A percentile compares a stretch with the other conserved stretches of the same genome.
phyloP scores from a whole-genome alignment of 176 grass and related monocot genomes.

The Aegilops longissima region DNA sequence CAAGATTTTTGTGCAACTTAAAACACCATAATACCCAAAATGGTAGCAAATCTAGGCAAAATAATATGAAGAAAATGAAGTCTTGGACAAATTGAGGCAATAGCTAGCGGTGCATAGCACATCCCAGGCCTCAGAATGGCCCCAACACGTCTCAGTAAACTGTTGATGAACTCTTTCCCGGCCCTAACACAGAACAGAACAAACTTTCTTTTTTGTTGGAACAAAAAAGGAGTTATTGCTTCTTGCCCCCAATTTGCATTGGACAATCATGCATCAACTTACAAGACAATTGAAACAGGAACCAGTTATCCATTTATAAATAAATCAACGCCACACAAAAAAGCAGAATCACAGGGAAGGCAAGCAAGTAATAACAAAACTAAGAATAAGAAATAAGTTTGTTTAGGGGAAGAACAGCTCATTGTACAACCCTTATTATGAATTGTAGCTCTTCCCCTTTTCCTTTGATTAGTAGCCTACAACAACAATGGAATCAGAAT shows the following conservation, averaged over 20 bases:
- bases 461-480: conserved; percentile 29
- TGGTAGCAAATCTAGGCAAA: background rate
- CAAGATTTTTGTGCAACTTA: background rate
- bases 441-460: conserved; percentile 13
- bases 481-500: conserved; percentile 41
- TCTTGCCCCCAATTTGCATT: background rate
- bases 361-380: background rate
- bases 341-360: background rate
- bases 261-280: conserved; percentile 20
- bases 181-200: conserved; percentile 17
- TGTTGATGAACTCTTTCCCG: conserved; percentile 24
- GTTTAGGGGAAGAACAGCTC: conserved; percentile 22
- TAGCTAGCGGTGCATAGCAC: background rate
- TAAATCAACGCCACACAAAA: background rate
- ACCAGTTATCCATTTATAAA: background rate
- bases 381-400: conserved; percentile 11
- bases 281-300: background rate
- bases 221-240: conserved; percentile 7
- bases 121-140: background rate
- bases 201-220: conserved; percentile 22
- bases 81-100: background rate
- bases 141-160: background rate
- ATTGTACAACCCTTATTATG: conserved; percentile 38
- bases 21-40: background rate
- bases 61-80: background rate